Evolutionary conservation across 2,329 filamentous ascomycete species (phyloP).

Genomic region (Gnomoniopsis sp.): DNA sequence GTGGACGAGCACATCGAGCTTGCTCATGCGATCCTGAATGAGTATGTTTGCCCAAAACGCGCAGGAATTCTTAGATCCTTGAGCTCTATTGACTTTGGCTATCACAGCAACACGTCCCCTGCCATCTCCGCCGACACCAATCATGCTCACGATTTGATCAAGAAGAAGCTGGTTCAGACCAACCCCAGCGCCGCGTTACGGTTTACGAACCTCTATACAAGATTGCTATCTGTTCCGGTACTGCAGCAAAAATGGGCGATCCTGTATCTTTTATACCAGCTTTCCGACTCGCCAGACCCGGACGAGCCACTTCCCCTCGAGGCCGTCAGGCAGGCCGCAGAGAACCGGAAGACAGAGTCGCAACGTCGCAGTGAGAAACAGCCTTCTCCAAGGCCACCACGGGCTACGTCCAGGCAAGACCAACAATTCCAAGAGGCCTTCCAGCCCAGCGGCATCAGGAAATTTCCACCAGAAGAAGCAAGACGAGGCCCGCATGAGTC

Average conservation of each 20-base stretch:
- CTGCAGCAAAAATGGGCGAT: conserved; percentile 97
- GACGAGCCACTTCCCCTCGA: conserved; percentile 47
- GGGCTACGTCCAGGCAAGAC: conserved; percentile 37
- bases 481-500: conserved; percentile 35
- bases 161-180: conserved; percentile 77
- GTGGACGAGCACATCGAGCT: conserved; percentile 59
- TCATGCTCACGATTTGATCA: conserved; percentile 90
- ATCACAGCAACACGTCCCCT: conserved; percentile 34
- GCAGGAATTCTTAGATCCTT: not conserved
- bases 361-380: conserved; percentile 10
- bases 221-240: conserved; percentile 85
- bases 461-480: conserved; percentile 38
- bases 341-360: conserved; percentile 19
- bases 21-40: conserved; percentile 49
- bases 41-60: conserved; percentile 32
- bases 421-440: conserved; percentile 52
- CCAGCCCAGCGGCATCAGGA: conserved; percentile 48
- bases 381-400: conserved; percentile 32
- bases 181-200: conserved; percentile 75
- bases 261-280: conserved; percentile 81
- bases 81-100: conserved; percentile 1
- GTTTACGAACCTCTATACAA: conserved; percentile 88
- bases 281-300: conserved; percentile 66
- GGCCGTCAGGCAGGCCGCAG: conserved; percentile 36
- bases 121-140: conserved; percentile 71